phyloP scores from a whole-genome alignment of 2,329 filamentous ascomycete genomes.

The Dothideomycetidae sp. region DNA sequence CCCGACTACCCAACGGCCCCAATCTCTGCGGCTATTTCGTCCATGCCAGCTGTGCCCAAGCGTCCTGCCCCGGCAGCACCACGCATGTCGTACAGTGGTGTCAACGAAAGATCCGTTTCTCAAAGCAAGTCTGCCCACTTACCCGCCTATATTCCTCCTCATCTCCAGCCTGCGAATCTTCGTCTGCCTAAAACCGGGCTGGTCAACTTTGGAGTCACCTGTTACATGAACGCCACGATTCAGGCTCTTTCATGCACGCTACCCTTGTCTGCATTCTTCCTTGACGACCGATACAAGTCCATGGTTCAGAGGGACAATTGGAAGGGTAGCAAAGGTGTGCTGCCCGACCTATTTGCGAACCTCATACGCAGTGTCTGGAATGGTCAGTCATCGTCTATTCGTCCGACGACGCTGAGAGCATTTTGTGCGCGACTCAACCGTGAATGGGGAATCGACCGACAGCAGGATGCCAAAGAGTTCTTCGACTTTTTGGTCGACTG shows the following conservation, averaged over 20 bases:
- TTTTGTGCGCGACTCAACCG: constrained; percentile 51
- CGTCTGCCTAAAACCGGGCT: constrained; percentile 55
- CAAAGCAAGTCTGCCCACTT: constrained; percentile 25
- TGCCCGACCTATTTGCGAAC: constrained; percentile 48
- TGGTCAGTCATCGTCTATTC: constrained; percentile 34
- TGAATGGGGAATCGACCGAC: constrained; percentile 57
- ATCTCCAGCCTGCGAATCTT: constrained; percentile 28
- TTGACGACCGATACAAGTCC: constrained; percentile 44
- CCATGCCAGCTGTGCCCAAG: constrained; percentile 40
- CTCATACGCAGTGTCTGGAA: constrained; percentile 50
- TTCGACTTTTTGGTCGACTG: constrained; percentile 68
- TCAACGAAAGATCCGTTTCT: constrained; percentile 43
- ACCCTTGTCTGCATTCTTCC: constrained; percentile 48
- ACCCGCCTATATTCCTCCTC: constrained; percentile 32
- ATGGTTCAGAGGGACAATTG: constrained; percentile 47
- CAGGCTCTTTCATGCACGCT: constrained; percentile 68
- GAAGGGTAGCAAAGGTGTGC: constrained; percentile 50
- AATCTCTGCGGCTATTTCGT: constrained; percentile 18
- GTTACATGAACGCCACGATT: constrained; percentile 84
- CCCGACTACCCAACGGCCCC: constrained; percentile 21
- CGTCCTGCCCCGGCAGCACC: constrained; percentile 45
- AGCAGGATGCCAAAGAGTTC: constrained; percentile 89
- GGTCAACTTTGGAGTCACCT: constrained; percentile 66
- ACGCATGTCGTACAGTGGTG: constrained; percentile 62
- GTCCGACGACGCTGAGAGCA: constrained; percentile 35